Evolutionary conservation across 1,284 basidiomycete genomes (phyloP).

Genomic region (Xerocomus amazonicus): DNA sequence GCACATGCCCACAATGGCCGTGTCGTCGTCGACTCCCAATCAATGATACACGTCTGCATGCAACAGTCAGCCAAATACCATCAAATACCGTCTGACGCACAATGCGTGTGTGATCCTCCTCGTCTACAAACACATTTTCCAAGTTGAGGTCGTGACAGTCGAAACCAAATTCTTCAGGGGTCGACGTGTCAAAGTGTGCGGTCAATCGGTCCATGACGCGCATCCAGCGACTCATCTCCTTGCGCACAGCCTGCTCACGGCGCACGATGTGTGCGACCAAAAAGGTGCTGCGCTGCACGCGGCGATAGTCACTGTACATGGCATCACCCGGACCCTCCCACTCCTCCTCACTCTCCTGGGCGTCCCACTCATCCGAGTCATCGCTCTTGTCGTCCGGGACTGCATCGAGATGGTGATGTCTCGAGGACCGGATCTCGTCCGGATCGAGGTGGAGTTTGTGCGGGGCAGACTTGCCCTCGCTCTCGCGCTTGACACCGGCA

Average conservation of each 20-base stretch:
- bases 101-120: slow-evolving; percentile 59
- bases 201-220: slow-evolving; percentile 58
- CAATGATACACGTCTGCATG: slow-evolving; percentile 71
- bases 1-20: slow-evolving; percentile 79
- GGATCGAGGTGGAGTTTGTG: slow-evolving; percentile 75
- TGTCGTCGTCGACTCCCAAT: slow-evolving; percentile 82
- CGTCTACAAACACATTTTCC: slow-evolving; percentile 79
- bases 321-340: slow-evolving; percentile 67
- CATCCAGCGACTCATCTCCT: slow-evolving; percentile 69
- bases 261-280: slow-evolving; percentile 62
- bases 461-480: slow-evolving; percentile 68
- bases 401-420: slow-evolving; percentile 61
- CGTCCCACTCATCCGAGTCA: slow-evolving; percentile 68
- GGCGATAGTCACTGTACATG: slow-evolving; percentile 76
- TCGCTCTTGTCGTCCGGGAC: slow-evolving; percentile 67
- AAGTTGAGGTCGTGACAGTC: slow-evolving; percentile 77
- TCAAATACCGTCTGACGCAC: slow-evolving; percentile 40
- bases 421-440: slow-evolving; percentile 63
- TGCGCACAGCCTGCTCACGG: slow-evolving; percentile 56
- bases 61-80: not conserved
- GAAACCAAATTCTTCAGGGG: slow-evolving; percentile 59
- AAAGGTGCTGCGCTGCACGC: slow-evolving; percentile 74
- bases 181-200: slow-evolving; percentile 21
- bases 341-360: slow-evolving; percentile 72
- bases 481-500: slow-evolving; percentile 62